Evolutionary conservation across 164 flowering plant genomes (phyloP), one percentile per base, ranked within the genome.

Genomic region (Paratinospora sagittata): DNA sequence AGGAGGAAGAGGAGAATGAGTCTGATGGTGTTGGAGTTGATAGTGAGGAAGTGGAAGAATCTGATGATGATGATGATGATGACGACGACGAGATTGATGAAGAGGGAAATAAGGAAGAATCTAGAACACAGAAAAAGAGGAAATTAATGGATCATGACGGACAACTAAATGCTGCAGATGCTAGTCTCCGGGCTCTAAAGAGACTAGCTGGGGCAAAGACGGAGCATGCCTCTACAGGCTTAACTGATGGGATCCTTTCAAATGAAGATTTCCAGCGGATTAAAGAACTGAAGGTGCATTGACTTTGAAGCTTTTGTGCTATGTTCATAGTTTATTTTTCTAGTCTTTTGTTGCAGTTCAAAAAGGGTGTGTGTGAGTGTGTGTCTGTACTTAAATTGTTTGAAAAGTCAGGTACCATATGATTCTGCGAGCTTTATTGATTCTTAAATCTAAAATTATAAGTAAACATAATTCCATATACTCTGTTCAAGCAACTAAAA

Each of bases 231-330:
- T 26, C 87, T 14, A 65, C 79, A 19, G 85, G 74, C n/a, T 14
- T 78, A 37, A 34, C 73, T 5, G 98, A 87, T 84, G 90, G 90
- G 33, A 81, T 94, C 76, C 90, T 89, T 74, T 90, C 97, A 61
- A 87, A 92, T 73, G 97, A 94, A 75, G 97, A 94, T 70, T 94
- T 92, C 84, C 80, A 78, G 69, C 83, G 83, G 78, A 94, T 94
- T 65, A 92, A 83, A 78, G 89, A 92, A 71, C 69, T 85, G 41
- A 84, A 94, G 96, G 97, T 94, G 68, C 67, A 69, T 63, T 74
- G 8, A 7, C 16, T 19, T n/a, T n/a, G 67, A 23, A 74, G 55
- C 19, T 52, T 4, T n/a, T n/a, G n/a, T n/a, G n/a, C n/a, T n/a
- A n/a, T n/a, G n/a, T 23, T 39, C 58, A 52, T 52, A 13, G 2